Percentiles rank a stretch among this genome's conserved stretches.
These are phyloP conservation scores for Hibiscus trionum DNA, from an alignment of 345 rosid species.

Conservation along the genomic window DNA sequence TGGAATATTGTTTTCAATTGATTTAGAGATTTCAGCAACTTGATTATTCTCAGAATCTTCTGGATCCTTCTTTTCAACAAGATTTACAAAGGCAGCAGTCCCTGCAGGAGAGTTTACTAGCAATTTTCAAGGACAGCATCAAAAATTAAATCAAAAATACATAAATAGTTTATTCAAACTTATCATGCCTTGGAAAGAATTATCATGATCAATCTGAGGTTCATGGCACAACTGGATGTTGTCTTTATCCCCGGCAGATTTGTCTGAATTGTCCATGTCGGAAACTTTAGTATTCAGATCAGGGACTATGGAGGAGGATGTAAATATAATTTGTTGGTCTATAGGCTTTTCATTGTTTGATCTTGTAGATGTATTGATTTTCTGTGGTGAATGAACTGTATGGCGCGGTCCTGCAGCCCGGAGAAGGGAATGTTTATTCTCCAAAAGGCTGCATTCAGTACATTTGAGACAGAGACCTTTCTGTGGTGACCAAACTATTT, in stretches of 20 bases:
- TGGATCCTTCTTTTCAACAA: slow-evolving; percentile 17
- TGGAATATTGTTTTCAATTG: slow-evolving; percentile 12
- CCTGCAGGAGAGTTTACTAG: slow-evolving; percentile 22
- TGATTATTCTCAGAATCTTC: neutral
- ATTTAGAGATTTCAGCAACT: slow-evolving; percentile 11
- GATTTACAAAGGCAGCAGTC: slow-evolving; percentile 14
- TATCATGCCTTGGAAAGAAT: slow-evolving; percentile 19
- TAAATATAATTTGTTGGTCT: slow-evolving; percentile 8
- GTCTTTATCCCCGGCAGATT: slow-evolving; percentile 15
- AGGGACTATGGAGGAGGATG: slow-evolving; percentile 7
- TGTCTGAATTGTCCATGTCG: slow-evolving; percentile 14
- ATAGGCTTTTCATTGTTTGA: slow-evolving; percentile 21
- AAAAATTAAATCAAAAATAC: neutral
- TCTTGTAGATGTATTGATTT: slow-evolving; percentile 2
- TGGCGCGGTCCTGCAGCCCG: slow-evolving; percentile 36
- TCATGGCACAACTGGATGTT: slow-evolving; percentile 23
- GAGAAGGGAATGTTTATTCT: slow-evolving; percentile 31
- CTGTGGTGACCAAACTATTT: slow-evolving; percentile 90
- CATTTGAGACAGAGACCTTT: slow-evolving; percentile 67
- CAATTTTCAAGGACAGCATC: neutral
- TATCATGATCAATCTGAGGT: slow-evolving; percentile 20
- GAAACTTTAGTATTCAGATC: slow-evolving; percentile 16
- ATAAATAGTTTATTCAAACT: neutral
- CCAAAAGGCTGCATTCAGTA: slow-evolving; percentile 54
- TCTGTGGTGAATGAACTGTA: slow-evolving; percentile 16